Base-by-base conservation (phyloP, 2,329 filamentous ascomycete species). In the Epichloe aotearoae region DNA sequence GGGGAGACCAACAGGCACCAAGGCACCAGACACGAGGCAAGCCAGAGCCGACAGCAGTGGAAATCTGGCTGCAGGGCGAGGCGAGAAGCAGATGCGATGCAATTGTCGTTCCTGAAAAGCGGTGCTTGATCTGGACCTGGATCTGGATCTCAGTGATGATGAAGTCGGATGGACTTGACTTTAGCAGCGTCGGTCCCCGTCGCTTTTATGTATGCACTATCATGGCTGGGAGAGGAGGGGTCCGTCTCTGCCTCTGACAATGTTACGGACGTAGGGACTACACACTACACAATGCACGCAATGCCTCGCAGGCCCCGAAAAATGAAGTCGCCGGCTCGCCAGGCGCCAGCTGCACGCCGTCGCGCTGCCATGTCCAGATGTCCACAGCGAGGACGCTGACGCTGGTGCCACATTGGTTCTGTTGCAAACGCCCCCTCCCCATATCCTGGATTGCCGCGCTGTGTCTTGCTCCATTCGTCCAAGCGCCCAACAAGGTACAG, bases 151-250 rank as follows among this genome's bases (percentile, higher is more conserved):
- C 52, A 47, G 47, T 41, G 53, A 61, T 58, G 63, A 64, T 63
- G 60, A 59, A 55, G 57, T 57, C 46, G 58, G 55, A 58, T 50
- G 50, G 50, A 56, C 46, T 51, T 54, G 52, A 53, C 49, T 49
- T 50, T 52, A 60, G 59, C 57, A 62, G 62, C 56, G 61, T 56
- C 26, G 26, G 26, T 30, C 60, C 54, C 54, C 55, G 58, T 59
- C 61, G 63, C 57, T 66, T 67, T 67, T 67, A 67, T 66, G 65
- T 67, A 67, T 66, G 65, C 67, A 67, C 66, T 66, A 62, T 47
- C 15, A 37, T 40, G 62, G 59, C 66, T 42, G 64, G 62, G 60
- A 61, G 59, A 65, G 65, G 59, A 65, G 65, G 62, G 64, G 60
- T 52, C 43, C 17, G 26, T 30, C 26, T 30, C 26, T 30, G 8